These are phyloP conservation scores for Dactylellina sp. DNA, from an alignment of 2,329 filamentous ascomycete species.

Conservation along the genomic window DNA sequence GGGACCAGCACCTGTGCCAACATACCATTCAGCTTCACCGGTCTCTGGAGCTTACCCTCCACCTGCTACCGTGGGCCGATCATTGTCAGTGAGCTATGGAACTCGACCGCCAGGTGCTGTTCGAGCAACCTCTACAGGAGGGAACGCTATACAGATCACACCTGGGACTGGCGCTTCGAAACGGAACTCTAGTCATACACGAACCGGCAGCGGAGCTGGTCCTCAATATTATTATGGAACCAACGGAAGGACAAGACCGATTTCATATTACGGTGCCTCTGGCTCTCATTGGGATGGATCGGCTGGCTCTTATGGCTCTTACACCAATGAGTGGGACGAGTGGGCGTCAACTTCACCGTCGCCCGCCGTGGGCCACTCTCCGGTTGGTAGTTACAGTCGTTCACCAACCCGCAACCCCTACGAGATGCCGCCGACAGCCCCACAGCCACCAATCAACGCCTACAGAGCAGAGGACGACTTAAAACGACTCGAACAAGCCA, in stretches of 20 bases:
- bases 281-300: slow-evolving; percentile 51
- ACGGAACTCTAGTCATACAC: slow-evolving; percentile 44
- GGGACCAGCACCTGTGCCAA: slow-evolving; percentile 45
- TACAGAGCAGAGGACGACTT: slow-evolving; percentile 46
- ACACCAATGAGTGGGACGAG: slow-evolving; percentile 44
- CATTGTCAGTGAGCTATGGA: slow-evolving; percentile 43
- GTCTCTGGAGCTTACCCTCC: slow-evolving; percentile 38
- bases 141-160: slow-evolving; percentile 28
- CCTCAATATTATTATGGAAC: slow-evolving; percentile 51
- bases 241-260: slow-evolving; percentile 34
- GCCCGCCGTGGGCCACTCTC: slow-evolving; percentile 41
- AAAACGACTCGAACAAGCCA: slow-evolving; percentile 44
- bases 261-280: slow-evolving; percentile 42
- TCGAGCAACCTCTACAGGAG: slow-evolving; percentile 43
- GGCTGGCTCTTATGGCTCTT: slow-evolving; percentile 46
- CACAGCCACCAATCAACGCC: slow-evolving; percentile 43
- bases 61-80: slow-evolving; percentile 39
- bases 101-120: slow-evolving; percentile 23
- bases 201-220: slow-evolving; percentile 42
- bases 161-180: slow-evolving; percentile 18
- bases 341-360: slow-evolving; percentile 41
- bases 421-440: slow-evolving; percentile 43
- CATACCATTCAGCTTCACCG: slow-evolving; percentile 31
- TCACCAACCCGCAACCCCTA: slow-evolving; percentile 47
- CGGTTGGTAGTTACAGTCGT: slow-evolving; percentile 52